Percentiles rank a stretch among this genome's conserved stretches.
Evolutionary conservation across 305 asterid genomes (phyloP).

Genomic region (Fraxinus sp.): DNA sequence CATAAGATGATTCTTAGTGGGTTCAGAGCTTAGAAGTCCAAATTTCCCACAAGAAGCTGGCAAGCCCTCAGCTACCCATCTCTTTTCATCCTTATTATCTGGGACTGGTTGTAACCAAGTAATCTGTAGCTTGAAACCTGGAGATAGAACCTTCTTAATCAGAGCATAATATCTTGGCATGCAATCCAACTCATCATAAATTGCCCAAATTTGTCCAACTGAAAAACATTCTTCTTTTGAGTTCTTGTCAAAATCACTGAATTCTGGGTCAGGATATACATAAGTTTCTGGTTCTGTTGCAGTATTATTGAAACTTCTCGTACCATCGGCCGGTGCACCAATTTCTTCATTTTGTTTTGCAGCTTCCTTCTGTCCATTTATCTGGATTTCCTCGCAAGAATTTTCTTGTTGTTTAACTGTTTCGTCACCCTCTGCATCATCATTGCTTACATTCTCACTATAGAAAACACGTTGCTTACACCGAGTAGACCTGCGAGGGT

Average conservation of each 20-base stretch:
- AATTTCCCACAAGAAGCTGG: constrained; percentile 19
- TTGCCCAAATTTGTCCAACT: constrained; percentile 18
- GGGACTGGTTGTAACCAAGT: constrained; percentile 13
- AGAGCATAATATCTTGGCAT: constrained; percentile 22
- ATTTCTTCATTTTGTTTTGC: constrained; percentile 8
- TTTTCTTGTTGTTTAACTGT: constrained; percentile 14
- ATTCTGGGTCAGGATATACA: constrained; percentile 17
- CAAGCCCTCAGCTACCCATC: constrained; percentile 15
- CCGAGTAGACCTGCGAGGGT: constrained; percentile 11
- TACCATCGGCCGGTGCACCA: constrained; percentile 10
- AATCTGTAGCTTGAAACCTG: constrained; percentile 6
- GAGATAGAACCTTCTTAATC: constrained; percentile 16
- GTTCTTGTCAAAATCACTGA: constrained; percentile 22
- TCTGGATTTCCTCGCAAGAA: constrained; percentile 25
- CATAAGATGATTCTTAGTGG: background rate
- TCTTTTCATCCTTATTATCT: background rate
- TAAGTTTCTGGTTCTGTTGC: constrained; percentile 19
- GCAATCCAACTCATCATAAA: constrained; percentile 16
- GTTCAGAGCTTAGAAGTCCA: background rate
- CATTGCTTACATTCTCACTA: constrained; percentile 8
- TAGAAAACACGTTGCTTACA: background rate
- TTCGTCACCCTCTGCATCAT: background rate
- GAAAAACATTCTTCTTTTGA: constrained; percentile 18
- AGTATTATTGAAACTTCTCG: background rate
- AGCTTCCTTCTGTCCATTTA: constrained; percentile 20